Conservation (phyloP, 305 asterid species). For the Fraxinus albicans region DNA sequence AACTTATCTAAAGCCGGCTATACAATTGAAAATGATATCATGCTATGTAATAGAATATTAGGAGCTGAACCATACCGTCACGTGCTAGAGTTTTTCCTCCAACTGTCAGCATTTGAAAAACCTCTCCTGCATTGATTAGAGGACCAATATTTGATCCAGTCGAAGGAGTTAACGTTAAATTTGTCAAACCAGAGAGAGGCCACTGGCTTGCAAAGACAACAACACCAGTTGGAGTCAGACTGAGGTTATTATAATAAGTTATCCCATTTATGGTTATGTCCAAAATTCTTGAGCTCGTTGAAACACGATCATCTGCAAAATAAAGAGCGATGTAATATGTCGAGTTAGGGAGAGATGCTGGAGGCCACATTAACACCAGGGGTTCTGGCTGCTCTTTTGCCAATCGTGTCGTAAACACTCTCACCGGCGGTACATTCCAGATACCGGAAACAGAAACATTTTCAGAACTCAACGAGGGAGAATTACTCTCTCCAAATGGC, state of each 20-base stretch:
- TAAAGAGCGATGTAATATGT: constrained; percentile 67
- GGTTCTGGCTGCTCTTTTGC: constrained; percentile 41
- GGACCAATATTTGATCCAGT: constrained; percentile 76
- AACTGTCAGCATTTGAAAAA: constrained; percentile 51
- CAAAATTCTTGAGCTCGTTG: constrained; percentile 52
- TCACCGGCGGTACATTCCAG: constrained; percentile 84
- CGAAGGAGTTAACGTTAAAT: constrained; percentile 57
- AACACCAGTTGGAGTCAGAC: constrained; percentile 57
- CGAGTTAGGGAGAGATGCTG: constrained; percentile 41
- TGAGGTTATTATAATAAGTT: constrained; percentile 56
- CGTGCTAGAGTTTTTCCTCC: constrained; percentile 83
- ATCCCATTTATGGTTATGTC: constrained; percentile 63
- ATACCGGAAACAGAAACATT: constrained; percentile 66
- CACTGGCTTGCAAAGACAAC: constrained; percentile 66
- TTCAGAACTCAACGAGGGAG: constrained; percentile 35
- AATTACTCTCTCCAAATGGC: constrained; percentile 54
- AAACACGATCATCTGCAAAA: constrained; percentile 63
- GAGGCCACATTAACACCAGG: constrained; percentile 72
- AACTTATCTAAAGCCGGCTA: not conserved
- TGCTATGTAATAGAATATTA: not conserved
- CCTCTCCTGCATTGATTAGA: constrained; percentile 84
- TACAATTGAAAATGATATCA: constrained; percentile 4
- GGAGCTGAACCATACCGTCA: constrained; percentile 52
- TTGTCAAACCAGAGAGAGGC: constrained; percentile 77
- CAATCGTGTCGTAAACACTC: constrained; percentile 59